Base-by-base conservation (phyloP, 352 stramenopile genomes). In the Phytophthora litchii region DNA sequence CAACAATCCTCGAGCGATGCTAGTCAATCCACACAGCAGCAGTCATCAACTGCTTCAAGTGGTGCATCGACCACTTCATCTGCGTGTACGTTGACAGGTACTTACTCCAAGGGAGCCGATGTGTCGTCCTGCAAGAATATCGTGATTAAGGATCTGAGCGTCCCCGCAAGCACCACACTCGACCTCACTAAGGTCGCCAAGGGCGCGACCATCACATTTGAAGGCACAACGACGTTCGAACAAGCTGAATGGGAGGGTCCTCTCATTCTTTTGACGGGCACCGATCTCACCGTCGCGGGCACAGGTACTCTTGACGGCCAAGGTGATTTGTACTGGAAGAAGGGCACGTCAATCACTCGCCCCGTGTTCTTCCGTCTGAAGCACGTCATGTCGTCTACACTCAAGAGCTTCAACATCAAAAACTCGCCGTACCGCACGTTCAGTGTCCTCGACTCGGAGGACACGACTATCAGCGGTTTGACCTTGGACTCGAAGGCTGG, bases 351-450 rank as follows among this genome's bases (percentile, higher is more conserved):
- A 17, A 61, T 72, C 35, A 48, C 47, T 21, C 64, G 64, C 27
- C 64, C 64, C 1, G 64, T 73, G n/a, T 73, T 69, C 34, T 73
- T 73, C 59, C 64, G 64, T 20, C 44, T 73, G 14, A 57, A 64
- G 17, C 47, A 32, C 20, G 58, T 68, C n/a, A 61, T 60, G 32
- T 54, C 49, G n/a, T 73, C 64, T 1, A 69, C 53, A n/a, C 4
- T 81, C 21, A 69, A 67, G 40, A 46, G 67, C 11, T 81, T 77
- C 53, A 74, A 60, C 46, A 66, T 78, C 69, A 76, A 74, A 34
- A 75, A 81, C 65, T 71, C 72, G 32, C 65, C 72, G 8, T 76
- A 68, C 43, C 69, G 68, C 43, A 77, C 72, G 7, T 76, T 74
- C 65, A 77, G 67, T 45, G 70, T 70, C 23, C 54, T 73, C 43